A percentile compares a stretch with the other conserved stretches of the same genome.
Conservation (phyloP, 345 rosid genomes). For the Melastoma malabathricum region DNA sequence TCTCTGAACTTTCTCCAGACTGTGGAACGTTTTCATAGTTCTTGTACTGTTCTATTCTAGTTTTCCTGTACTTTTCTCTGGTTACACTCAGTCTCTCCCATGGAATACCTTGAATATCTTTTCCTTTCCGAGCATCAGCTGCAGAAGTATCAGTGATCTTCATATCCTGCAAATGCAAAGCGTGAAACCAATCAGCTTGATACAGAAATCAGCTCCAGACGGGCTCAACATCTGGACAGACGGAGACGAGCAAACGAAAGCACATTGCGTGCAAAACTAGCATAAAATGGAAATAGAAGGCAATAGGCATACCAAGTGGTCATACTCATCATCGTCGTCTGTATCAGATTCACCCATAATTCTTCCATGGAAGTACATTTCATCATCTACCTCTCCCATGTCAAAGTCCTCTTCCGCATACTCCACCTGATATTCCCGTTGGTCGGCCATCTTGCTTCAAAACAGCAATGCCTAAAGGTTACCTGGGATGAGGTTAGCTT, state of each 20-base stretch:
- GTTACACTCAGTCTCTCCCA: constrained; percentile 41
- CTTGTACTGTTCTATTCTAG: constrained; percentile 48
- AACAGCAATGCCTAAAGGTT: too few relatives aligned
- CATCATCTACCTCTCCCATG: constrained; percentile 44
- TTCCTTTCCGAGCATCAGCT: constrained; percentile 42
- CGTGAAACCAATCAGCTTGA: background rate
- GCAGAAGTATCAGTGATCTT: constrained; percentile 34
- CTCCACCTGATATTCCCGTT: constrained; percentile 28
- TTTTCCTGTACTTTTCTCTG: constrained; percentile 37
- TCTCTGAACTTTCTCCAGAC: constrained; percentile 37
- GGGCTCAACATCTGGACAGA: background rate
- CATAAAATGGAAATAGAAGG: background rate
- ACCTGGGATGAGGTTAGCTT: too few relatives aligned
- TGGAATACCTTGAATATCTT: constrained; percentile 49
- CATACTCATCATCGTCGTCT: constrained; percentile 35
- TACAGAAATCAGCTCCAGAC: background rate
- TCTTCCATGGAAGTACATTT: constrained; percentile 32
- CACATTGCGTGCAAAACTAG: background rate
- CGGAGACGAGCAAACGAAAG: background rate
- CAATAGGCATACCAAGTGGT: constrained; percentile 31
- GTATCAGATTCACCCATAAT: constrained; percentile 39
- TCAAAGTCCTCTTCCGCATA: constrained; percentile 32
- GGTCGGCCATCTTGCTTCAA: constrained; percentile 20
- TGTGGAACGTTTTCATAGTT: constrained; percentile 41
- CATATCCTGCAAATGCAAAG: constrained; percentile 18